Conservation (phyloP, 2,329 filamentous ascomycete species). For the Colletotrichum salicis region DNA sequence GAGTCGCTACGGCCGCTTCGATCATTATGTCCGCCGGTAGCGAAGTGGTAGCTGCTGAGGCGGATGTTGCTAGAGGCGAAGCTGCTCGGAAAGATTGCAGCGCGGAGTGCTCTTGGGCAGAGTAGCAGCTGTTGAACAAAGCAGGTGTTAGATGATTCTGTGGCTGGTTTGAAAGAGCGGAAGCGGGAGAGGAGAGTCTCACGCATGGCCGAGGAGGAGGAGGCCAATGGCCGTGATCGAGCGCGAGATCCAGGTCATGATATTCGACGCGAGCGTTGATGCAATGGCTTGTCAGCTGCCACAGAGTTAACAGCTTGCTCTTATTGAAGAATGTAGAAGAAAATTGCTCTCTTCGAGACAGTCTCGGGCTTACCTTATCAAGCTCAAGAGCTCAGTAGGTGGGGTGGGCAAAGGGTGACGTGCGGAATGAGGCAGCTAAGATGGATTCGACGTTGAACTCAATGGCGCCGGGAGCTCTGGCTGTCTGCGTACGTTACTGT, state of each 20-base stretch:
- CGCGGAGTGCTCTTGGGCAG: slow-evolving; percentile 89
- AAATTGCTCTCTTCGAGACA: not conserved
- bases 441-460: not conserved
- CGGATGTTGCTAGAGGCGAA: slow-evolving; percentile 47
- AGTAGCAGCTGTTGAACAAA: slow-evolving; percentile 79
- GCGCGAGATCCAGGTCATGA: slow-evolving; percentile 79
- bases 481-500: not conserved
- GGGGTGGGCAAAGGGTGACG: not conserved
- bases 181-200: slow-evolving; percentile 50
- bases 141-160: not conserved
- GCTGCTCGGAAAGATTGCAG: slow-evolving; percentile 69
- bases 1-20: slow-evolving; percentile 83
- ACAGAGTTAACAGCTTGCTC: not conserved
- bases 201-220: slow-evolving; percentile 88
- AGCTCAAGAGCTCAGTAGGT: not conserved
- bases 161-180: not conserved
- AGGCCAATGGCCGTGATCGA: slow-evolving; percentile 79
- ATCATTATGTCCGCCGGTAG: slow-evolving; percentile 88
- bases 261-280: not conserved
- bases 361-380: not conserved
- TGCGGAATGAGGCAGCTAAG: not conserved
- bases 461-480: not conserved
- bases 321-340: not conserved
- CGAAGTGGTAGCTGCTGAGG: slow-evolving; percentile 57
- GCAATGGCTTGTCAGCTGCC: not conserved